These are phyloP conservation scores for Balakata baccata DNA, from an alignment of 345 rosid species.

Conservation along the genomic window DNA sequence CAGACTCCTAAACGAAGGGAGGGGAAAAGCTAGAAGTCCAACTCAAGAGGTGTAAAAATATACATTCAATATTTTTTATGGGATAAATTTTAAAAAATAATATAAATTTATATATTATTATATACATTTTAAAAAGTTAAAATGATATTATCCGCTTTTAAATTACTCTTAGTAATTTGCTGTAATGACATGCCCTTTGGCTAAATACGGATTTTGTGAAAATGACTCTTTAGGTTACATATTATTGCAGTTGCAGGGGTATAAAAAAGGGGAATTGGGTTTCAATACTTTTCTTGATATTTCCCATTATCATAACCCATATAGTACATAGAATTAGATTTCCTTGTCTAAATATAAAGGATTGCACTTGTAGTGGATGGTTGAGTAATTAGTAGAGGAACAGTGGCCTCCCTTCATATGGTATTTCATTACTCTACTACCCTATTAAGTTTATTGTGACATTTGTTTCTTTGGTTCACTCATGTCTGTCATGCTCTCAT, in stretches of 20 bases:
- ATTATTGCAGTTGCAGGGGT: not conserved
- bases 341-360: not conserved
- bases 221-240: not conserved
- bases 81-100: too few species aligned
- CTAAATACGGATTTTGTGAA: not conserved
- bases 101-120: too few species aligned
- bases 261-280: not conserved
- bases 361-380: not conserved
- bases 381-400: too few species aligned
- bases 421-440: not conserved
- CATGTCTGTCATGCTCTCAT: not conserved
- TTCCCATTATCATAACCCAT: not conserved
- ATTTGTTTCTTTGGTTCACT: not conserved
- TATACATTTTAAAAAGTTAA: too few species aligned
- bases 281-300: too few species aligned
- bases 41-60: too few species aligned
- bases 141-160: too few species aligned
- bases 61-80: too few species aligned
- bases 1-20: too few species aligned
- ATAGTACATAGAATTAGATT: not conserved
- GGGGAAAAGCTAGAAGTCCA: too few species aligned
- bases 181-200: not conserved
- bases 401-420: too few species aligned
- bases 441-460: not conserved
- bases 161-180: too few species aligned